Conservation (phyloP, 2,329 filamentous ascomycete genomes). For the Talaromyces marneffei region DNA sequence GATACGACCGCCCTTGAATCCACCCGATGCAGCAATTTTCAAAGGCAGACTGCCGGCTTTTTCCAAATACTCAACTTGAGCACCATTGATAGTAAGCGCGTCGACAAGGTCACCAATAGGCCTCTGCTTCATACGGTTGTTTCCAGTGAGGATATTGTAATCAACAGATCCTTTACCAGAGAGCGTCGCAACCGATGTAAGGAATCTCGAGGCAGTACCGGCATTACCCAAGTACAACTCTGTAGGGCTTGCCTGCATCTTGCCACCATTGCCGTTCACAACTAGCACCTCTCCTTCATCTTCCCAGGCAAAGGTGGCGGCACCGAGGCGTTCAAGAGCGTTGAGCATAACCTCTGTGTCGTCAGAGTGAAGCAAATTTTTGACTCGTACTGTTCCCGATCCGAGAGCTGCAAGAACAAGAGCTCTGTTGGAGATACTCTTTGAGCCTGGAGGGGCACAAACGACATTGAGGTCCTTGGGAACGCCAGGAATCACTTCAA, state of each 20-base stretch:
- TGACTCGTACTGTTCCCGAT: slow-evolving; percentile 77
- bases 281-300: slow-evolving; percentile 87
- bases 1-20: slow-evolving; percentile 79
- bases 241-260: slow-evolving; percentile 66
- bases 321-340: slow-evolving; percentile 76
- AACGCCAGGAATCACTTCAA: slow-evolving; percentile 68
- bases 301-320: slow-evolving; percentile 88
- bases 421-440: slow-evolving; percentile 94
- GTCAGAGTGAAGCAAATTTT: slow-evolving; percentile 89
- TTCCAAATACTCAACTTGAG: slow-evolving; percentile 80
- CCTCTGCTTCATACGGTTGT: slow-evolving; percentile 90
- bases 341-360: slow-evolving; percentile 97
- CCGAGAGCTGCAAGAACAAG: slow-evolving; percentile 87
- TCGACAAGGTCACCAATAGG: slow-evolving; percentile 92
- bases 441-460: slow-evolving; percentile 87
- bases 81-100: slow-evolving; percentile 77
- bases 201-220: slow-evolving; percentile 88
- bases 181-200: slow-evolving; percentile 85
- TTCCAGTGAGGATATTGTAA: slow-evolving; percentile 81
- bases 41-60: slow-evolving; percentile 78
- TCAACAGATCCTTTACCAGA: slow-evolving; percentile 60
- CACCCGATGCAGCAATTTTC: slow-evolving; percentile 72
- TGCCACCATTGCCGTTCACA: slow-evolving; percentile 84
- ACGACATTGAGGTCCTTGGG: slow-evolving; percentile 60
- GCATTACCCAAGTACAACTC: slow-evolving; percentile 93